These are phyloP conservation scores for Ophioceras dolichostomum DNA, from an alignment of 2,329 filamentous ascomycete genomes.

Conservation along the genomic window DNA sequence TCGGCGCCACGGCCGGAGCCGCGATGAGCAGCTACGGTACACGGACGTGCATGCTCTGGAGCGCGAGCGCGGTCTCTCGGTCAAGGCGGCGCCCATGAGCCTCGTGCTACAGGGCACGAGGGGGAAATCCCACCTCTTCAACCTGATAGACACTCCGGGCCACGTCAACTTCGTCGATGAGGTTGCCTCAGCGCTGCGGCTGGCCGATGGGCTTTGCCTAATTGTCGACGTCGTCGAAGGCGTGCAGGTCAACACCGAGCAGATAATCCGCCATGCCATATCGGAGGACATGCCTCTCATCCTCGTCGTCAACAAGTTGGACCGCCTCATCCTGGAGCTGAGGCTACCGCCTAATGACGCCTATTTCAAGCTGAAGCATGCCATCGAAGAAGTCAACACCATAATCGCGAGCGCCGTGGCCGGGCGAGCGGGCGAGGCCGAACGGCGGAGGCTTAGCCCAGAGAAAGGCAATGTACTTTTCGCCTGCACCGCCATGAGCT, in stretches of 20 bases:
- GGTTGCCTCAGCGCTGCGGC: slow-evolving; percentile 73
- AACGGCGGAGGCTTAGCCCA: slow-evolving; percentile 71
- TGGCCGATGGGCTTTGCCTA: slow-evolving; percentile 85
- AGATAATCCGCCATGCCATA: slow-evolving; percentile 92
- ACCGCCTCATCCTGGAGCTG: slow-evolving; percentile 84
- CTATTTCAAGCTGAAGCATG: slow-evolving; percentile 97
- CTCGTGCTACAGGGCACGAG: slow-evolving; percentile 77
- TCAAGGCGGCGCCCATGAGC: slow-evolving; percentile 92
- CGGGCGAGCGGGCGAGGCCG: slow-evolving; percentile 68
- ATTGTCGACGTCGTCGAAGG: slow-evolving; percentile 96
- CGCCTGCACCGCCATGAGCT: slow-evolving; percentile 83
- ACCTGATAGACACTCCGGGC: slow-evolving; percentile 90
- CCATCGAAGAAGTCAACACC: slow-evolving; percentile 97
- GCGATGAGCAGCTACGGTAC: slow-evolving; percentile 85
- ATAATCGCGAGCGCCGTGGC: slow-evolving; percentile 58
- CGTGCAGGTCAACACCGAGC: slow-evolving; percentile 96
- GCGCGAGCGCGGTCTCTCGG: slow-evolving; percentile 77
- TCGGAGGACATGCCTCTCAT: slow-evolving; percentile 82
- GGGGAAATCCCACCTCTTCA: slow-evolving; percentile 90
- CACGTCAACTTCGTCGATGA: slow-evolving; percentile 99
- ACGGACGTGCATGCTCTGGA: slow-evolving; percentile 88
- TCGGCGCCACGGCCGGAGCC: slow-evolving; percentile 65
- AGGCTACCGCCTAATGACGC: slow-evolving; percentile 90
- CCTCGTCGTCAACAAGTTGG: slow-evolving; percentile 93
- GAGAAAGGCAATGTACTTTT: slow-evolving; percentile 99